Evolutionary conservation across 495 filamentous ascomycete species (phyloP).

Genomic region (Hapsidospora chrysogenum): DNA sequence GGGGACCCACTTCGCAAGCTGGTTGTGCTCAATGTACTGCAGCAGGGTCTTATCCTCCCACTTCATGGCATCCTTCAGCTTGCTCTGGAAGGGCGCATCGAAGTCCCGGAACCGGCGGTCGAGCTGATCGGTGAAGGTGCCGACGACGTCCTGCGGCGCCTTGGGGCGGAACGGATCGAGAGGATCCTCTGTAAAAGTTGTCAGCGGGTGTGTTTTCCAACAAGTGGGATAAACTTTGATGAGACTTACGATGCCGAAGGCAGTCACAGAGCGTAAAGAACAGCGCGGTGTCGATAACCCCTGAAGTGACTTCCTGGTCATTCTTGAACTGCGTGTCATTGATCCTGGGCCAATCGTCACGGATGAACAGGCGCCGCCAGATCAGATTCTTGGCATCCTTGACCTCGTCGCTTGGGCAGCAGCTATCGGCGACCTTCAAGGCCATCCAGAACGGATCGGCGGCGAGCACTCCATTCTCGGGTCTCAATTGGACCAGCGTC

Average conservation of each 20-base stretch:
- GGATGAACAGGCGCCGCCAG: slow-evolving; percentile 68
- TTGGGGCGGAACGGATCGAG: slow-evolving; percentile 21
- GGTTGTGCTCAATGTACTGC: slow-evolving; percentile 36
- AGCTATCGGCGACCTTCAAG: slow-evolving; percentile 44
- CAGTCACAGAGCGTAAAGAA: slow-evolving; percentile 31
- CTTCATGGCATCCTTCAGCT: slow-evolving; percentile 33
- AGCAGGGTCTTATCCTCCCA: slow-evolving; percentile 35
- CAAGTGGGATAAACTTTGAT: slow-evolving; percentile 10
- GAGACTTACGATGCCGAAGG: slow-evolving; percentile 24
- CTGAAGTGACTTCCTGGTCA: slow-evolving; percentile 25
- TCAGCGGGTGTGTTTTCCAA: slow-evolving; percentile 4
- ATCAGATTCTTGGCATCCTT: slow-evolving; percentile 49
- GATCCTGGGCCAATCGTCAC: slow-evolving; percentile 57
- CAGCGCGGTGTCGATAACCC: slow-evolving; percentile 29
- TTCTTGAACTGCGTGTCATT: slow-evolving; percentile 36
- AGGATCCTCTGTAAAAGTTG: slow-evolving; percentile 6
- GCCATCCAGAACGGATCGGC: slow-evolving; percentile 52
- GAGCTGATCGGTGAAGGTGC: slow-evolving; percentile 33
- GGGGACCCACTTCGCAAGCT: slow-evolving; percentile 40
- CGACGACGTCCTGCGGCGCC: slow-evolving; percentile 32
- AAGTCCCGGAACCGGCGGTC: slow-evolving; percentile 33
- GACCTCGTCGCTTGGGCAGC: slow-evolving; percentile 33
- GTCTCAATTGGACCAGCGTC: slow-evolving; percentile 44
- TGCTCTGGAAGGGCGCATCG: slow-evolving; percentile 29
- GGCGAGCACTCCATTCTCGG: slow-evolving; percentile 18